Evolutionary conservation across 2,329 filamentous ascomycete species (phyloP).

Genomic region (Helotiales sp.): DNA sequence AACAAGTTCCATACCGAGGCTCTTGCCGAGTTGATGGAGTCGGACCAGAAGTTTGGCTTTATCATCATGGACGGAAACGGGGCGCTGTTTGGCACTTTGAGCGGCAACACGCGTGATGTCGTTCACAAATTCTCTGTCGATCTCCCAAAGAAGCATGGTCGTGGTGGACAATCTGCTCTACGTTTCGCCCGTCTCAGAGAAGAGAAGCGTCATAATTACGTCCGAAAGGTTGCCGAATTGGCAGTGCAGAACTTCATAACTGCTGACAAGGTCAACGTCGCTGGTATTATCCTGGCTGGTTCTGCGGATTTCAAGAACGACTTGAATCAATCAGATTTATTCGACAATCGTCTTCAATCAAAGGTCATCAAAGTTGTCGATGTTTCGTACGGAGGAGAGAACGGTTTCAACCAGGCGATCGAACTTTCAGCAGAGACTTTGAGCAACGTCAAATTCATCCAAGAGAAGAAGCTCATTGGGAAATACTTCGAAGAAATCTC

Average conservation of each 20-base stretch:
- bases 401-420: constrained; percentile 99
- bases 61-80: constrained; percentile 99
- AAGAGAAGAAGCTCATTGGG: constrained; percentile 99
- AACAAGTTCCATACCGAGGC: constrained; percentile 99
- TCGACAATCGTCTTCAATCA: constrained; percentile 83
- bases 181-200: constrained; percentile 99
- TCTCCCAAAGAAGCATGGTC: constrained; percentile 98
- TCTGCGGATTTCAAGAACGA: constrained; percentile 99
- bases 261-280: constrained; percentile 96
- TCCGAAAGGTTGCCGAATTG: constrained; percentile 96
- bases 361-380: constrained; percentile 99
- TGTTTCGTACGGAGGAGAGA: constrained; percentile 97
- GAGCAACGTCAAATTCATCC: constrained; percentile 99
- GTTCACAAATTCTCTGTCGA: constrained; percentile 99
- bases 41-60: constrained; percentile 98
- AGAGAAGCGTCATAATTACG: constrained; percentile 99
- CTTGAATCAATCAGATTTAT: constrained; percentile 95
- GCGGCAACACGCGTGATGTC: constrained; percentile 94
- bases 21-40: constrained; percentile 93
- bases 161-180: constrained; percentile 98
- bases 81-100: constrained; percentile 92
- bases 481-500: constrained; percentile 99
- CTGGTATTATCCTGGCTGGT: constrained; percentile 91
- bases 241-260: constrained; percentile 99
- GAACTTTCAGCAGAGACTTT: constrained; percentile 93